phyloP scores from a whole-genome alignment of 768 basidiomycete genomes.

The Leccinum rimulosum region DNA sequence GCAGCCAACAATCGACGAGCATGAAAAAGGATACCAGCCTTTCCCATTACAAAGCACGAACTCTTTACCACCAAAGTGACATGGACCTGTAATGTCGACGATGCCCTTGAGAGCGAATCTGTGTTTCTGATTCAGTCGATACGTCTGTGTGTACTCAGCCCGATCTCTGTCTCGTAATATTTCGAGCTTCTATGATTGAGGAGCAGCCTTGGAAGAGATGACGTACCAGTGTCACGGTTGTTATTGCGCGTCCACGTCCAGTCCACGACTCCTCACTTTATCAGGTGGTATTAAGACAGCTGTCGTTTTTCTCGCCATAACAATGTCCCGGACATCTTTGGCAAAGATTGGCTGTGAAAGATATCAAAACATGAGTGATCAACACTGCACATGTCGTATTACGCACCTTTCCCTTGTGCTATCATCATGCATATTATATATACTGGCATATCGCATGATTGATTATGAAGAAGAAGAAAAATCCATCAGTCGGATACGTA shows the following conservation, averaged over 20 bases:
- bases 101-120: conserved; percentile 68
- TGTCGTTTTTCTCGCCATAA: conserved; percentile 42
- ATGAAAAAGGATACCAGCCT: conserved; percentile 37
- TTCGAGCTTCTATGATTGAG: conserved; percentile 74
- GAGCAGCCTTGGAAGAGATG: conserved; percentile 49
- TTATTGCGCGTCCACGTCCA: conserved; percentile 3
- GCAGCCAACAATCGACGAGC: not conserved
- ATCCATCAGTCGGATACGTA: conserved; percentile 22
- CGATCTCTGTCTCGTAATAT: conserved; percentile 50
- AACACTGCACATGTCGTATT: not conserved
- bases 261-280: conserved; percentile 20
- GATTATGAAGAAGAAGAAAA: not conserved
- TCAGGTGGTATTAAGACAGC: conserved; percentile 42
- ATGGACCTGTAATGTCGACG: conserved; percentile 79
- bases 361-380: conserved; percentile 10
- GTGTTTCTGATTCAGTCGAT: conserved; percentile 46
- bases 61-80: conserved; percentile 78
- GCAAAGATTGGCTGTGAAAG: conserved; percentile 47
- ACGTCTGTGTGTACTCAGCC: conserved; percentile 33
- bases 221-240: not conserved
- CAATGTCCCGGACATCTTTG: conserved; percentile 53
- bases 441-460: conserved; percentile 28
- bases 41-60: conserved; percentile 77
- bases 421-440: conserved; percentile 43
- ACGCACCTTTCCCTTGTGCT: conserved; percentile 45